Percentiles rank a stretch among this genome's conserved stretches.
Evolutionary conservation across 2,329 filamentous ascomycete genomes (phyloP).

Genomic region (Plectosphaerella plurivora): DNA sequence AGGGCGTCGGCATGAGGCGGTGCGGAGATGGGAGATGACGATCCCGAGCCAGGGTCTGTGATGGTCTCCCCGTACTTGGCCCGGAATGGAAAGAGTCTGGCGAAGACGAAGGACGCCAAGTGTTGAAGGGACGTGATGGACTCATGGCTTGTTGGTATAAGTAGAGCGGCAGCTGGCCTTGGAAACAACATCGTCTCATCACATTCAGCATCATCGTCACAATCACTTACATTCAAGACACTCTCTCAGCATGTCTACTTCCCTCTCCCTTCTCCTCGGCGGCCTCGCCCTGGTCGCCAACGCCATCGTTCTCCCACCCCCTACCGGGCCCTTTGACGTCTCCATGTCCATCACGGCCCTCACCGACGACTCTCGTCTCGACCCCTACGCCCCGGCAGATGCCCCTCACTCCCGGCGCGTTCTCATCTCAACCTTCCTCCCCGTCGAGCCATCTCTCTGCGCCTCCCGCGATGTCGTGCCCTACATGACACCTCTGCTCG

Average conservation of each 20-base stretch:
- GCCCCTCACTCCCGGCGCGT: conserved; percentile 18
- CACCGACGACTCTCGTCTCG: conserved; percentile 23
- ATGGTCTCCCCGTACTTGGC: background rate
- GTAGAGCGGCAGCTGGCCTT: background rate
- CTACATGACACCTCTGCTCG: conserved; percentile 29
- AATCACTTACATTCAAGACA: background rate
- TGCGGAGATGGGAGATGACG: too few species aligned
- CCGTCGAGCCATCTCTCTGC: conserved; percentile 19
- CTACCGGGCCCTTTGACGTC: conserved; percentile 24
- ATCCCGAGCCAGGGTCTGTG: too few species aligned
- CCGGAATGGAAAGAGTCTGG: background rate
- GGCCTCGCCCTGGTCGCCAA: conserved; percentile 10
- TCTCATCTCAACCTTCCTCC: conserved; percentile 24
- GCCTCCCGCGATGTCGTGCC: conserved; percentile 8
- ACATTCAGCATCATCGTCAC: background rate
- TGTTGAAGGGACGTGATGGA: background rate
- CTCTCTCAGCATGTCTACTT: background rate
- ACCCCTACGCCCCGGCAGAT: conserved; percentile 20
- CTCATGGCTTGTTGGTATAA: background rate
- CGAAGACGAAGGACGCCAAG: background rate
- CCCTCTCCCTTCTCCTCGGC: conserved; percentile 3
- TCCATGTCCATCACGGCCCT: conserved; percentile 18
- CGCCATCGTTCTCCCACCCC: conserved; percentile 20
- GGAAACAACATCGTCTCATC: background rate
- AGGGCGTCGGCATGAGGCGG: too few species aligned